These are phyloP conservation scores for Cudoniella acicularis DNA, from an alignment of 495 filamentous ascomycete species.

Conservation along the genomic window DNA sequence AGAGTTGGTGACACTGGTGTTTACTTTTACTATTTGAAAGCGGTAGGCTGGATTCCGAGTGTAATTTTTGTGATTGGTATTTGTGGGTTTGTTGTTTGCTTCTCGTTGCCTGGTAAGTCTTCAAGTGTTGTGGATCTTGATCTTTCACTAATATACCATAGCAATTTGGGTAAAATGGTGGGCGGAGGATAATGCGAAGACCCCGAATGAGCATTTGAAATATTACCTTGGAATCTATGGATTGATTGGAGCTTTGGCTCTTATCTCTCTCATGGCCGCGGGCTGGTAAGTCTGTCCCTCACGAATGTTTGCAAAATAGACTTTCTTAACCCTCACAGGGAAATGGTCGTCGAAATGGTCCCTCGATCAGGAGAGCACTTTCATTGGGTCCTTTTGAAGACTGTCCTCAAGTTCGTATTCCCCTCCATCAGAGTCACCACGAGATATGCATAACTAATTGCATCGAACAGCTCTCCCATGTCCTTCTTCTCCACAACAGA, in stretches of 20 bases:
- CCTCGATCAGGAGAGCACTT: not conserved
- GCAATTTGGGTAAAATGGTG: conserved; percentile 22
- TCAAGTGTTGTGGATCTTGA: too few relatives aligned
- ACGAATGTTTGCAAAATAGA: too few relatives aligned
- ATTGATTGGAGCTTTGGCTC: not conserved
- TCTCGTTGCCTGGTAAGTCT: conserved; percentile 41
- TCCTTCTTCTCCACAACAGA: conserved; percentile 17
- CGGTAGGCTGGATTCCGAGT: not conserved
- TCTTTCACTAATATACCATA: too few relatives aligned
- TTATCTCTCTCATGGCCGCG: not conserved
- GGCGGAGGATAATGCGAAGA: conserved; percentile 21
- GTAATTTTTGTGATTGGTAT: not conserved
- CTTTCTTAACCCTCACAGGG: not conserved
- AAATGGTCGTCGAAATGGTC: not conserved
- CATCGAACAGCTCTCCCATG: not conserved
- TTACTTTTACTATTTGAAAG: not conserved
- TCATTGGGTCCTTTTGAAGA: not conserved
- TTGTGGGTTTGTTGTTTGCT: conserved; percentile 40
- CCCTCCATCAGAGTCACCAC: too few relatives aligned
- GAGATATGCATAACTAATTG: not conserved
- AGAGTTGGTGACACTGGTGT: not conserved
- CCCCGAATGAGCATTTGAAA: conserved; percentile 12
- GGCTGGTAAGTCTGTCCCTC: not conserved
- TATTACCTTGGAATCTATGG: conserved; percentile 24
- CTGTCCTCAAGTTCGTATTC: not conserved